A percentile compares a stretch with the other conserved stretches of the same genome.
Conservation (phyloP, 2,329 filamentous ascomycete genomes). For the Orbilia ellipsospora region DNA sequence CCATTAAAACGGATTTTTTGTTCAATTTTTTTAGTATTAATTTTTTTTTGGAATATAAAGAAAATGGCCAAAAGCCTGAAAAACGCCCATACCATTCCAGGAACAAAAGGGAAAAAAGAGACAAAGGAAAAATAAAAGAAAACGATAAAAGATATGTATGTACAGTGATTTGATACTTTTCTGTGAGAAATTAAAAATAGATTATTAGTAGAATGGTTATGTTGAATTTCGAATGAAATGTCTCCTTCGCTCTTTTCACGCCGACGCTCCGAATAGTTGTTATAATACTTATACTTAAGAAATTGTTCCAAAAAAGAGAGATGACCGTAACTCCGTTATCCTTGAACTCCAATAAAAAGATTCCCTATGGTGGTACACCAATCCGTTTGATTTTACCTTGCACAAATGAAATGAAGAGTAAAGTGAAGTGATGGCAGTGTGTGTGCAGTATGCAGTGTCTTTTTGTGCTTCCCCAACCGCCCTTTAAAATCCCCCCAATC, state of each 20-base stretch:
- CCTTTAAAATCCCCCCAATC: neutral
- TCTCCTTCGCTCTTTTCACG: neutral
- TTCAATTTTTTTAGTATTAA: too few species aligned
- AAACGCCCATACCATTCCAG: too few species aligned
- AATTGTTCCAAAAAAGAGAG: neutral
- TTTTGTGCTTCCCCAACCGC: slow-evolving; percentile 8
- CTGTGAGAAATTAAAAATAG: neutral
- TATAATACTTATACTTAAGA: neutral
- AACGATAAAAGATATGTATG: too few species aligned
- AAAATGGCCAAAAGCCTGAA: too few species aligned
- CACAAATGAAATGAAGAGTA: slow-evolving; percentile 6
- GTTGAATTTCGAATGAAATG: neutral
- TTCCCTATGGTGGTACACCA: neutral
- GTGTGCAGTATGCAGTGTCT: too few species aligned
- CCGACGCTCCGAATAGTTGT: neutral
- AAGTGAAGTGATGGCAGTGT: neutral
- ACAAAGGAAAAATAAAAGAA: too few species aligned
- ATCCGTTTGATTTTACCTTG: neutral
- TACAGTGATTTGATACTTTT: too few species aligned
- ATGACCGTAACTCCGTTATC: neutral
- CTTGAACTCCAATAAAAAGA: slow-evolving; percentile 2
- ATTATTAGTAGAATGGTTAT: too few species aligned
- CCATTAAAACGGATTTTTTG: too few species aligned
- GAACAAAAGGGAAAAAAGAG: too few species aligned
- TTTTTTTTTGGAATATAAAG: too few species aligned